Conservation (phyloP, 352 stramenopile species). For the Phytophthora tubulina region DNA sequence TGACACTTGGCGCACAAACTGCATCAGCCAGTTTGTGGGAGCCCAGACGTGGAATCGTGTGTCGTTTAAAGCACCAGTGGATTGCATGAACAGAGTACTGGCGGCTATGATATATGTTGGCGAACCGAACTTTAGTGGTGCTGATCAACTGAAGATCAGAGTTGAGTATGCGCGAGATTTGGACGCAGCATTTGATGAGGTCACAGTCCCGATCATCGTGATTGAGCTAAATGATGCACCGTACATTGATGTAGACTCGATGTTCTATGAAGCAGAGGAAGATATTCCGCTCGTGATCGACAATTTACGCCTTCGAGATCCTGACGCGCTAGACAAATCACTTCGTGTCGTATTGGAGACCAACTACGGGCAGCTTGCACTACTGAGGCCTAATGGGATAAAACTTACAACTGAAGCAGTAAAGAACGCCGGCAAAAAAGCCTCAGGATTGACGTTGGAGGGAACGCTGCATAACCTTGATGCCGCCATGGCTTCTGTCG, state of each 20-base stretch:
- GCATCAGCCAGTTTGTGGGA: slow-evolving; percentile 33
- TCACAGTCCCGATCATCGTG: slow-evolving; percentile 56
- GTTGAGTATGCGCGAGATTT: slow-evolving; percentile 27
- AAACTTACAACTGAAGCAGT: slow-evolving; percentile 24
- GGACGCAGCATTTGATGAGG: slow-evolving; percentile 37
- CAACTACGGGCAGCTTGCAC: slow-evolving; percentile 45
- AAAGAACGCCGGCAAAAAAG: not conserved
- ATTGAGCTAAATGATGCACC: slow-evolving; percentile 75
- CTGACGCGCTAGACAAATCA: slow-evolving; percentile 37
- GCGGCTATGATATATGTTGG: slow-evolving; percentile 47
- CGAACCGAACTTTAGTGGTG: slow-evolving; percentile 55
- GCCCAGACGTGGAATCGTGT: slow-evolving; percentile 7
- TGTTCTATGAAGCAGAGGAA: slow-evolving; percentile 66
- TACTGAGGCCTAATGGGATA: slow-evolving; percentile 38
- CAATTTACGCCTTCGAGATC: slow-evolving; percentile 59
- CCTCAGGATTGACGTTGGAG: slow-evolving; percentile 37
- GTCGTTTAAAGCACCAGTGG: slow-evolving; percentile 42
- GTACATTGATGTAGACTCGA: slow-evolving; percentile 44
- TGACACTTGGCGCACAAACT: slow-evolving; percentile 32
- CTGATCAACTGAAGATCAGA: slow-evolving; percentile 50
- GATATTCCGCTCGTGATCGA: slow-evolving; percentile 60
- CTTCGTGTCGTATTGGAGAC: slow-evolving; percentile 49
- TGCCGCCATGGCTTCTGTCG: slow-evolving; percentile 47
- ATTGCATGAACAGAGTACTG: slow-evolving; percentile 56
- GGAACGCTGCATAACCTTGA: slow-evolving; percentile 58